Base-by-base conservation (phyloP, 768 basidiomycete genomes). In the Termitomyces sp. region DNA sequence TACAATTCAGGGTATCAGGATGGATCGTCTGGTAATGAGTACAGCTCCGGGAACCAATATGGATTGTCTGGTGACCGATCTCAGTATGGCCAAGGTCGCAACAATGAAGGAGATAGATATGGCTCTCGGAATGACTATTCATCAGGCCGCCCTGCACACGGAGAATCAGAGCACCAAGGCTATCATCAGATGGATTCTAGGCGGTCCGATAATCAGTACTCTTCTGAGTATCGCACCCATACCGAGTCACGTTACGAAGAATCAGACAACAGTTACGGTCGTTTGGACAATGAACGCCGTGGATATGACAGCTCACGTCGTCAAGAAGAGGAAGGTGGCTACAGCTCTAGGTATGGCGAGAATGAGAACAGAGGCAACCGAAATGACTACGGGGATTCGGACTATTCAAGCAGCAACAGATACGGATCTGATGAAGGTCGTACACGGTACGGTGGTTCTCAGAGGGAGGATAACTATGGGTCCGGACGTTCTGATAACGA, bases 351-450 rank as follows among this genome's bases (percentile, higher is more conserved):
- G 25, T 49, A n/a, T n/a, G 16, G 25, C 15, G 15, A 43, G 7
- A 27, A 27, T 23, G 33, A 48, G 4, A 35, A 35, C 10, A 48
- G 46, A 23, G 33, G 18, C 33, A 18, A 12, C 18, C 47, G 38
- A 12, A 47, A 29, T 38, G 33, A 35, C 44, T 33, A 51, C 20
- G 42, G 31, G 12, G 42, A 41, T 11, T 45, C 35, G 20, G 45
- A 54, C 22, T 27, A 57, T 36, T 33, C 50, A 43, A 50, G 31
- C 15, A 23, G 25, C 29, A 35, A 53, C 20, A 54, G 33, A 11
- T 53, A 59, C 36, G 47, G 52, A 20, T 58, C 54, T 25, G 41
- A 50, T 22, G 61, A 57, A 52, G 60, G 56, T 16, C 50, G 56
- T 35, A 41, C 50, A 31, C 41, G 39, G 25, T 55, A 59, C 35